phyloP scores from a whole-genome alignment of 2,329 filamentous ascomycete genomes.

The Colletotrichum sp. region DNA sequence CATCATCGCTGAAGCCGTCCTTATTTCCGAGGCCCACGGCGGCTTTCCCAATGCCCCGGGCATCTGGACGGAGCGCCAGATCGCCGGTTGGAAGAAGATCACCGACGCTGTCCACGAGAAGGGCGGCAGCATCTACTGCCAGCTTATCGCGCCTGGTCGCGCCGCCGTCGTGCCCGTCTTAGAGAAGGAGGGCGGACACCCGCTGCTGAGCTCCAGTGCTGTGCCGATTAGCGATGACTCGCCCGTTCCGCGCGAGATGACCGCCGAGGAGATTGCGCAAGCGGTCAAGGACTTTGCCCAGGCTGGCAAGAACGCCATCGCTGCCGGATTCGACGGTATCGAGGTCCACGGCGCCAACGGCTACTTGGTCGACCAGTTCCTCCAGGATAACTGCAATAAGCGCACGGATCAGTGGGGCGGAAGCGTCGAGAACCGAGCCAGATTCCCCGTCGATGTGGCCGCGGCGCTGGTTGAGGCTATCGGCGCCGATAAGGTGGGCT shows the following conservation, averaged over 20 bases:
- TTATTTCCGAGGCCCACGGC: conserved; percentile 38
- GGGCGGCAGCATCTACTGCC: conserved; percentile 63
- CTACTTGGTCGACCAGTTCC: conserved; percentile 67
- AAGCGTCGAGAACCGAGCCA: conserved; percentile 54
- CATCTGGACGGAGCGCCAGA: conserved; percentile 59
- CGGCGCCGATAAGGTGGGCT: conserved; percentile 57
- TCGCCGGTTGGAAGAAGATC: conserved; percentile 64
- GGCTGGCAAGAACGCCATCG: conserved; percentile 59
- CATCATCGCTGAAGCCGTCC: conserved; percentile 51
- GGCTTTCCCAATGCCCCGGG: conserved; percentile 54
- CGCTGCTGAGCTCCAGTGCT: conserved; percentile 30
- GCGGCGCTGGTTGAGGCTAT: conserved; percentile 41
- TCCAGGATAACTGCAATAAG: conserved; percentile 54
- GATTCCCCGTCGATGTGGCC: conserved; percentile 57
- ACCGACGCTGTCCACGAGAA: conserved; percentile 68
- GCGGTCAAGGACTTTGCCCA: conserved; percentile 63
- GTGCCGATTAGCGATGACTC: conserved; percentile 49
- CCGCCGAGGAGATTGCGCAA: conserved; percentile 65
- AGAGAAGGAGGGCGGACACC: conserved; percentile 29
- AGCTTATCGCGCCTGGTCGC: conserved; percentile 68
- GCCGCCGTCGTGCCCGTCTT: conserved; percentile 42
- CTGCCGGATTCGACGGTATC: conserved; percentile 73
- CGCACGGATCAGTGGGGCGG: conserved; percentile 60
- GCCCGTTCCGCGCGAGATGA: conserved; percentile 66
- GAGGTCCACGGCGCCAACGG: conserved; percentile 66